phyloP scores from a whole-genome alignment of 805 yeast genomes.

The Lipomyces chichibuensis region DNA sequence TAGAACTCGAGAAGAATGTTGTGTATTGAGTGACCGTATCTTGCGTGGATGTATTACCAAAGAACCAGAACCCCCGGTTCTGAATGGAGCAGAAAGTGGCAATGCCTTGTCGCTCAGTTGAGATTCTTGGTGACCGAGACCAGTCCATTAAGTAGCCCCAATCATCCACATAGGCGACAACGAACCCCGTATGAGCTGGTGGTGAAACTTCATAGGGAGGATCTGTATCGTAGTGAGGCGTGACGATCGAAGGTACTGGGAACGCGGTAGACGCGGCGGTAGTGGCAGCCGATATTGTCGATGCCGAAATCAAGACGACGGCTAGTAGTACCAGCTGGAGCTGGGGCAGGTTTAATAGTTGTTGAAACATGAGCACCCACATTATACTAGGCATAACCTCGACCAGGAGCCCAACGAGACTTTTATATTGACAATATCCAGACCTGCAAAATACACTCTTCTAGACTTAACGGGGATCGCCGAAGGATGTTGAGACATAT shows the following conservation, averaged over 20 bases:
- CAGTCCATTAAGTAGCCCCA: neutral
- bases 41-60: conserved; percentile 22
- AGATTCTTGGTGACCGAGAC: conserved; percentile 16
- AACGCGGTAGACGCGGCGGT: conserved; percentile 1
- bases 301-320: neutral
- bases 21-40: neutral
- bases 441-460: no score
- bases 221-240: neutral
- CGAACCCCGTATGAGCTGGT: neutral
- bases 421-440: no score
- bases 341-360: neutral
- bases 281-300: no score
- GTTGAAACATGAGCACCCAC: no score
- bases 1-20: conserved; percentile 10
- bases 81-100: conserved; percentile 29
- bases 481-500: no score
- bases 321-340: conserved; percentile 1
- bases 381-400: no score
- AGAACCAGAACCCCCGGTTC: conserved; percentile 29
- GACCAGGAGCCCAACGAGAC: no score
- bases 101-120: conserved; percentile 14
- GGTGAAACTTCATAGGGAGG: conserved; percentile 1
- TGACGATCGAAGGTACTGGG: neutral
- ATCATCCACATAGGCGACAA: neutral
- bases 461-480: no score